A percentile compares a stretch with the other conserved stretches of the same genome.
Conservation (phyloP, 2,329 filamentous ascomycete species). For the Delphinella strobiligena region DNA sequence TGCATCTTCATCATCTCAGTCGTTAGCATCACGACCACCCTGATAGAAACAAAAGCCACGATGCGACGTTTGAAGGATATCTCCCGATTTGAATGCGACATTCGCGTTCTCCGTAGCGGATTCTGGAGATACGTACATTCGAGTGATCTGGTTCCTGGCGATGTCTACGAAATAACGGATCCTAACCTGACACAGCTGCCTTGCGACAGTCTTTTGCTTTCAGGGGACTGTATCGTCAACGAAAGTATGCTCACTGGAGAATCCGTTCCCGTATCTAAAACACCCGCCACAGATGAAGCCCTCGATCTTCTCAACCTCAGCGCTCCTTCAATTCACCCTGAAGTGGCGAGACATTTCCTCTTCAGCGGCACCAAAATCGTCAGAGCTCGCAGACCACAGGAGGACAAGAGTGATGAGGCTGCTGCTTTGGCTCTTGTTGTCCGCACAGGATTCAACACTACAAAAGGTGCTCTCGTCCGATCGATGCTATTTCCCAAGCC, state of each 20-base stretch:
- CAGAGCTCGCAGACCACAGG: slow-evolving; percentile 75
- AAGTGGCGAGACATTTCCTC: slow-evolving; percentile 77
- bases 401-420: slow-evolving; percentile 74
- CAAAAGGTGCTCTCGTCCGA: slow-evolving; percentile 86
- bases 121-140: slow-evolving; percentile 91
- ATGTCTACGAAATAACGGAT: slow-evolving; percentile 94
- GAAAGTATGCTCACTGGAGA: slow-evolving; percentile 98
- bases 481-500: slow-evolving; percentile 99
- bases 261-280: slow-evolving; percentile 91
- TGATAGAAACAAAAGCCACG: slow-evolving; percentile 83
- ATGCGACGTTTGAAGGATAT: slow-evolving; percentile 87
- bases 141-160: slow-evolving; percentile 80
- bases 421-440: slow-evolving; percentile 86
- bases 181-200: slow-evolving; percentile 79
- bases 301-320: slow-evolving; percentile 65
- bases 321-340: slow-evolving; percentile 70
- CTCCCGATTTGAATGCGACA: slow-evolving; percentile 88
- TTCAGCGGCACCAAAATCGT: slow-evolving; percentile 96
- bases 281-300: slow-evolving; percentile 68
- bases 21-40: slow-evolving; percentile 77
- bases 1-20: slow-evolving; percentile 94
- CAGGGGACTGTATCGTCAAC: slow-evolving; percentile 95
- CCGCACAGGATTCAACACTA: slow-evolving; percentile 92
- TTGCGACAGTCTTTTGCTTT: slow-evolving; percentile 80
- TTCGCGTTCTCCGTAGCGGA: slow-evolving; percentile 82